These are phyloP conservation scores for Cicer yamashitae DNA, from an alignment of 306 rosid species.

Conservation along the genomic window DNA sequence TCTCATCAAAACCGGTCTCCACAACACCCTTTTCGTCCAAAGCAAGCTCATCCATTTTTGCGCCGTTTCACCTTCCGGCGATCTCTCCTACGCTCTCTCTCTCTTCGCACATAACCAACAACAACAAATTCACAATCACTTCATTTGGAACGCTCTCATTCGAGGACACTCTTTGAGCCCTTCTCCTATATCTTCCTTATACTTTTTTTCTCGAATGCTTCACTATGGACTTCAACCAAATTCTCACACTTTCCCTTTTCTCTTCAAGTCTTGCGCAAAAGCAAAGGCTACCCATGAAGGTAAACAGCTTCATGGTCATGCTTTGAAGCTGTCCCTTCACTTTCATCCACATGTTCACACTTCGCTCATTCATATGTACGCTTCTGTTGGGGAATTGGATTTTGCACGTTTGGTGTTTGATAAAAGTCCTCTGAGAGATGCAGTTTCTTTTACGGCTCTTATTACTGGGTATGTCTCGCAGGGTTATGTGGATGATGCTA, in stretches of 20 bases:
- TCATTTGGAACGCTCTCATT: slow-evolving; percentile 77
- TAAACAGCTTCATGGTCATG: slow-evolving; percentile 68
- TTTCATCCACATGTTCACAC: slow-evolving; percentile 63
- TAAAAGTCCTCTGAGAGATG: slow-evolving; percentile 61
- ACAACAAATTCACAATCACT: slow-evolving; percentile 41
- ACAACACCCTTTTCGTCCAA: slow-evolving; percentile 60
- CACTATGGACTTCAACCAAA: slow-evolving; percentile 60
- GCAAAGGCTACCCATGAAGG: slow-evolving; percentile 56
- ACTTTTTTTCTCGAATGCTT: slow-evolving; percentile 53
- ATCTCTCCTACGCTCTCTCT: slow-evolving; percentile 68
- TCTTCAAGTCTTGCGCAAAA: slow-evolving; percentile 71
- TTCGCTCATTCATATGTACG: slow-evolving; percentile 72
- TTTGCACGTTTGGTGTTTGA: slow-evolving; percentile 70
- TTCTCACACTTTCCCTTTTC: slow-evolving; percentile 75
- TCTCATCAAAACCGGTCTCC: slow-evolving; percentile 74
- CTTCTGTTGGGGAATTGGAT: slow-evolving; percentile 54
- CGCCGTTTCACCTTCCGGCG: slow-evolving; percentile 55
- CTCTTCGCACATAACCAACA: slow-evolving; percentile 52
- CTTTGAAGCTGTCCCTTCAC: slow-evolving; percentile 62
- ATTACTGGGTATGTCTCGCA: slow-evolving; percentile 62
- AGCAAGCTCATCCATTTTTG: slow-evolving; percentile 74
- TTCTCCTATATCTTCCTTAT: slow-evolving; percentile 50
- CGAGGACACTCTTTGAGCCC: slow-evolving; percentile 58
- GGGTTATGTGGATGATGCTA: slow-evolving; percentile 68
- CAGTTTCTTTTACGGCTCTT: slow-evolving; percentile 77